Evolutionary conservation across 2,329 filamentous ascomycete genomes (phyloP).

Genomic region (Ceratocystis papillata): DNA sequence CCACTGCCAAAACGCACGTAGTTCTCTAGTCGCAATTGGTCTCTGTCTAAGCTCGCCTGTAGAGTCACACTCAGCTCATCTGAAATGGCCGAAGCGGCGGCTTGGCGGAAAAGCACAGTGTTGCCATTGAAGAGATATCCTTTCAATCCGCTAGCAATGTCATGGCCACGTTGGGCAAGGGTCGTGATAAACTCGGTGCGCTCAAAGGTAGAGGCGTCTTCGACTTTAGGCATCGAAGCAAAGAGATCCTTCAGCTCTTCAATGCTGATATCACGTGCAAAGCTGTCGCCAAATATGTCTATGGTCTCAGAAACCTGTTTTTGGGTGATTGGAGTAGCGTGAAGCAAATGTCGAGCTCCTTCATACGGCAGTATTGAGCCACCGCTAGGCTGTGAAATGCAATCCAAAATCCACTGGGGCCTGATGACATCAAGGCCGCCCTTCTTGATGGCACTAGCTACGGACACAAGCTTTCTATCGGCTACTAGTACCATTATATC

Average conservation of each 20-base stretch:
- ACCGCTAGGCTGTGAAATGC: conserved; percentile 49
- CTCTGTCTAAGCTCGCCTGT: conserved; percentile 32
- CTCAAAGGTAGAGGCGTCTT: conserved; percentile 33
- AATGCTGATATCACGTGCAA: conserved; percentile 53
- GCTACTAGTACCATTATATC: conserved; percentile 59
- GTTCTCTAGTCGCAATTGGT: conserved; percentile 36
- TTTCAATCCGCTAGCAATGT: conserved; percentile 38
- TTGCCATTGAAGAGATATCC: conserved; percentile 44
- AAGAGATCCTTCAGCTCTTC: conserved; percentile 51
- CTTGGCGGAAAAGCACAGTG: conserved; percentile 34
- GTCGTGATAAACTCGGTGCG: conserved; percentile 41
- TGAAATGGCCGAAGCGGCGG: conserved; percentile 24
- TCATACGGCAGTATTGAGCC: conserved; percentile 54
- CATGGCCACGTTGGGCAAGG: conserved; percentile 46
- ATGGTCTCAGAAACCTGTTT: conserved; percentile 44
- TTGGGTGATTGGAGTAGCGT: conserved; percentile 46
- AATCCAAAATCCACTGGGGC: conserved; percentile 75
- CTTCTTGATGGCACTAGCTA: conserved; percentile 67
- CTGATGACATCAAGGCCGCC: conserved; percentile 62
- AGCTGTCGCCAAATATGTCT: conserved; percentile 76
- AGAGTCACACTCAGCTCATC: conserved; percentile 26
- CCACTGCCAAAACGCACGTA: conserved; percentile 62
- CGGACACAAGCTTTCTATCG: conserved; percentile 71
- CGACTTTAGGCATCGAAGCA: conserved; percentile 41
- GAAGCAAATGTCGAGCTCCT: conserved; percentile 55